Conservation (phyloP, 768 basidiomycete species). For the Phlegmacium glaucopus region DNA sequence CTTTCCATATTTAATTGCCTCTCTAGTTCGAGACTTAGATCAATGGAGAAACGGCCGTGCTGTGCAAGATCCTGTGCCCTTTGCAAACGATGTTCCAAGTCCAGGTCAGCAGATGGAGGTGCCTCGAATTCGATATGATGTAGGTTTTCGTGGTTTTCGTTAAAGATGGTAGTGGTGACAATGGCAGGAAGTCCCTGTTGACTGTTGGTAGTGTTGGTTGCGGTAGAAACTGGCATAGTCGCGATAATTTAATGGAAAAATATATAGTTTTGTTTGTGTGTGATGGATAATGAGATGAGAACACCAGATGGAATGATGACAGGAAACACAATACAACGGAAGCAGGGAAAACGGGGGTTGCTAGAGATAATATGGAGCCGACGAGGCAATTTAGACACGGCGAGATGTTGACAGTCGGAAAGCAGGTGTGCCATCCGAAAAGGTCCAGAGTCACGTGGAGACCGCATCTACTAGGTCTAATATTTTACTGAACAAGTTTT, state of each 20-base stretch:
- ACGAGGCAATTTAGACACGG: not conserved
- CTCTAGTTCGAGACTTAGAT: constrained; percentile 78
- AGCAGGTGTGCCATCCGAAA: too few species aligned
- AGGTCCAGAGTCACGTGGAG: too few species aligned
- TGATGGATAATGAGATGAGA: constrained; percentile 1
- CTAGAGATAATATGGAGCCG: not conserved
- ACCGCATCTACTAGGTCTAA: too few species aligned
- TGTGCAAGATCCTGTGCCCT: constrained; percentile 16
- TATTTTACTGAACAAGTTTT: too few species aligned
- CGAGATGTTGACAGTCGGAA: too few species aligned
- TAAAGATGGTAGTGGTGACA: constrained; percentile 21
- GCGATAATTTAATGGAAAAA: not conserved
- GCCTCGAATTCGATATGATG: constrained; percentile 38
- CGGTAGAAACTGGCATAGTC: not conserved
- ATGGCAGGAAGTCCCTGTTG: too few species aligned
- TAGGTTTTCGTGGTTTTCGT: constrained; percentile 25
- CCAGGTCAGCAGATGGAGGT: constrained; percentile 27
- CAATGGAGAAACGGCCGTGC: constrained; percentile 56
- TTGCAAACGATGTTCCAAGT: constrained; percentile 14
- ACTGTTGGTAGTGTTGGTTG: not conserved
- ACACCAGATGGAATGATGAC: constrained; percentile 6
- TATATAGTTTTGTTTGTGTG: too few species aligned
- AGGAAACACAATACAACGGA: not conserved
- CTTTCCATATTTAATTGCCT: constrained; percentile 69
- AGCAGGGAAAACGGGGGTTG: not conserved